phyloP scores from a whole-genome alignment of 306 rosid genomes.

The Cyclanthera cordifolia region DNA sequence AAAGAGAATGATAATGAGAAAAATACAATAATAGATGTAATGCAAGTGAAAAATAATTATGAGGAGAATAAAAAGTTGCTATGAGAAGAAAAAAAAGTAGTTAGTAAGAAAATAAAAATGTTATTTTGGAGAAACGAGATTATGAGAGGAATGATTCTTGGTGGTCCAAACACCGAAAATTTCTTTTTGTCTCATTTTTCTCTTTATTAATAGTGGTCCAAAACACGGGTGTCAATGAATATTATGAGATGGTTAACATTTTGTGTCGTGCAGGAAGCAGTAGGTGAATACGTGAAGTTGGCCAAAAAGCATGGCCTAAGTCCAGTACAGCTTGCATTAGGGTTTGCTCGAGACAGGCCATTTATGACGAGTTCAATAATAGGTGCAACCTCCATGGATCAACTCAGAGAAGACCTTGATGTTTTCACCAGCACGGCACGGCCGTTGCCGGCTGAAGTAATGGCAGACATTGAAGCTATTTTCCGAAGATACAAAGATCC shows the following conservation, averaged over 20 bases:
- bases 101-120: too few species aligned
- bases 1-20: too few species aligned
- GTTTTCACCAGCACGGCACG: constrained; percentile 53
- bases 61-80: too few species aligned
- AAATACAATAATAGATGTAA: too few species aligned
- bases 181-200: too few species aligned
- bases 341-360: constrained; percentile 74
- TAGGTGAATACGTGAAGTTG: constrained; percentile 41
- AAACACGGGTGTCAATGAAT: too few species aligned
- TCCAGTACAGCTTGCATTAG: constrained; percentile 74
- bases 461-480: constrained; percentile 47
- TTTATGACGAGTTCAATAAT: constrained; percentile 79
- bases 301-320: constrained; percentile 62
- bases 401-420: constrained; percentile 66
- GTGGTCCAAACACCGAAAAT: too few species aligned
- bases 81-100: too few species aligned
- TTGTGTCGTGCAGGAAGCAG: constrained; percentile 56
- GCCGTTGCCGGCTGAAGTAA: constrained; percentile 51
- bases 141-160: too few species aligned
- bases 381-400: constrained; percentile 80
- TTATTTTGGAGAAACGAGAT: too few species aligned
- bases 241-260: neutral
- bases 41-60: too few species aligned
- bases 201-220: too few species aligned
- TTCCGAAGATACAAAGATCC: constrained; percentile 83